A percentile compares a stretch with the other conserved stretches of the same genome.
These are phyloP conservation scores for Fusarium aywerte DNA, from an alignment of 2,329 filamentous ascomycete genomes.

Conservation along the genomic window DNA sequence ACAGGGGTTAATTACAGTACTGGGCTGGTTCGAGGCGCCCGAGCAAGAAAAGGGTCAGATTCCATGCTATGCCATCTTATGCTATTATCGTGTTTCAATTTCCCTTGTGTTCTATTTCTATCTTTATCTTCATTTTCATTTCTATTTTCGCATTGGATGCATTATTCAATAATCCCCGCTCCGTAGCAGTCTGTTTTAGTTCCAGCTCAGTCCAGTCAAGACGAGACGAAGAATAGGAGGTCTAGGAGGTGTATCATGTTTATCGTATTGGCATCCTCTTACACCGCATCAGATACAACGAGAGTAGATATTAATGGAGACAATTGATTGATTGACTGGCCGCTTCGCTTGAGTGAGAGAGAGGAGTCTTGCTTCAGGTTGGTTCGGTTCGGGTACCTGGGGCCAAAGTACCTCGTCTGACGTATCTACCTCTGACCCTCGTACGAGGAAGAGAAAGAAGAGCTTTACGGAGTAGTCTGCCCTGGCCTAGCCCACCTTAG, in stretches of 20 bases:
- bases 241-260: constrained; percentile 11
- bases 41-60: constrained; percentile 6
- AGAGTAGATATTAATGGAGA: constrained; percentile 7
- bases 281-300: constrained; percentile 32
- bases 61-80: constrained; percentile 27
- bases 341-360: neutral
- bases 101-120: constrained; percentile 32
- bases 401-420: constrained; percentile 43
- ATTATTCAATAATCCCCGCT: neutral
- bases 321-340: constrained; percentile 10
- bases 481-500: neutral
- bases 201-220: constrained; percentile 4
- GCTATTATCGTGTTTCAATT: constrained; percentile 43
- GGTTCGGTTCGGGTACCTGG: constrained; percentile 31
- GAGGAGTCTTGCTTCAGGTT: constrained; percentile 37
- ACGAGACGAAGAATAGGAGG: constrained; percentile 5
- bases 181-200: constrained; percentile 31
- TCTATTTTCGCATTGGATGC: neutral
- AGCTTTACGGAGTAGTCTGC: constrained; percentile 3
- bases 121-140: no score
- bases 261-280: constrained; percentile 27
- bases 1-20: constrained; percentile 25
- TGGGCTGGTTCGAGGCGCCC: neutral
- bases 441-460: constrained; percentile 29
- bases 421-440: constrained; percentile 41